These are phyloP conservation scores for Auriscalpium vulgare DNA, from an alignment of 768 basidiomycete species.

Conservation along the genomic window DNA sequence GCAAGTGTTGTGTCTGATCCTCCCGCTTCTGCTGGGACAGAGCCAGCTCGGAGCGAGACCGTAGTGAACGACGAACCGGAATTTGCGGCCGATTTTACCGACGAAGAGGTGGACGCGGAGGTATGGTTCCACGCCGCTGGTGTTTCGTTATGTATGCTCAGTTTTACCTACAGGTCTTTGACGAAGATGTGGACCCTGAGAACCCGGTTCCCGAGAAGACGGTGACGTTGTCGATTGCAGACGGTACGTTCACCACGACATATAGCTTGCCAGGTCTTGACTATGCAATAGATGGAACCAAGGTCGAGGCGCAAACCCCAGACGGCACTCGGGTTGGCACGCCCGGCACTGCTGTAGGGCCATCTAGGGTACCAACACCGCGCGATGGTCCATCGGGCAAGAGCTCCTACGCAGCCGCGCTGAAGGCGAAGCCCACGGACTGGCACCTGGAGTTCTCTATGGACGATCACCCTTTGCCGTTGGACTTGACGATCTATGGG, in stretches of 20 bases:
- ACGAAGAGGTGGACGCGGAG: constrained; percentile 79
- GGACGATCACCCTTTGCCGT: constrained; percentile 76
- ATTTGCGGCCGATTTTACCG: constrained; percentile 67
- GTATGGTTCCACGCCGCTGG: constrained; percentile 18
- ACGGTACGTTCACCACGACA: constrained; percentile 38
- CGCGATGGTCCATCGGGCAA: constrained; percentile 27
- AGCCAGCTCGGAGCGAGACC: constrained; percentile 45
- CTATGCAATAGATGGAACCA: constrained; percentile 64
- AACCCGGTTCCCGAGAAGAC: constrained; percentile 70
- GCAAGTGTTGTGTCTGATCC: constrained; percentile 17
- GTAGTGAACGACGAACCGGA: constrained; percentile 53
- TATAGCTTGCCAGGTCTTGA: constrained; percentile 3
- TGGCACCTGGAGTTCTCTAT: constrained; percentile 97
- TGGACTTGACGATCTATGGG: constrained; percentile 93
- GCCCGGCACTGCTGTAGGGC: constrained; percentile 49
- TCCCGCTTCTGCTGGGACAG: constrained; percentile 26
- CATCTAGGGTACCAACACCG: constrained; percentile 27
- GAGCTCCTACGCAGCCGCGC: constrained; percentile 88
- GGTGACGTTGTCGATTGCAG: constrained; percentile 72
- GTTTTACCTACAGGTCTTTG: constrained; percentile 49
- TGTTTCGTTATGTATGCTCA: background rate
- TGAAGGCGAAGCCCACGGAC: constrained; percentile 88
- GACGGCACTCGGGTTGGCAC: constrained; percentile 93
- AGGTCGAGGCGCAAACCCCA: constrained; percentile 92
- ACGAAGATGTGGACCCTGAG: constrained; percentile 79